Conservation (phyloP, 2,329 filamentous ascomycete species). For the Raffaelea ambrosiae region DNA sequence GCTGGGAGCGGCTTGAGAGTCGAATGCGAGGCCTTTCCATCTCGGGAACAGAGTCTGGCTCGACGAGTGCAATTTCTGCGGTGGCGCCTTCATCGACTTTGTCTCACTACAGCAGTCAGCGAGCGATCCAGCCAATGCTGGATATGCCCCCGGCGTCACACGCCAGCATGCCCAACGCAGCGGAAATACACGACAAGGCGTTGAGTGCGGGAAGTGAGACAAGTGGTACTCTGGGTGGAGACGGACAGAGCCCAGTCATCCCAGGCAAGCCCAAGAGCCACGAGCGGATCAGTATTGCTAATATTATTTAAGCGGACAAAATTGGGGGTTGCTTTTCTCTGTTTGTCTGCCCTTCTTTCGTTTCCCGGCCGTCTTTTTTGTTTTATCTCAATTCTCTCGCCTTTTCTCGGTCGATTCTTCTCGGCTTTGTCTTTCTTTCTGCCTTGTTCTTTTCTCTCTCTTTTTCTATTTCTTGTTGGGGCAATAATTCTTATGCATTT, state of each 20-base stretch:
- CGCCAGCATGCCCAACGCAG: slow-evolving; percentile 19
- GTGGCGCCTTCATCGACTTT: slow-evolving; percentile 3
- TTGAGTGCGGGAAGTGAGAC: neutral
- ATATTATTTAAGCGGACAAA: slow-evolving; percentile 26
- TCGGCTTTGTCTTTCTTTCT: too few species aligned
- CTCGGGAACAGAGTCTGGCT: slow-evolving; percentile 8
- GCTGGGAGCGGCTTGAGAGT: slow-evolving; percentile 68
- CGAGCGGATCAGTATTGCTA: slow-evolving; percentile 36
- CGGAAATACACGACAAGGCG: slow-evolving; percentile 13
- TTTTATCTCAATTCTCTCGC: neutral
- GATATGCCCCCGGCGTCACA: neutral
- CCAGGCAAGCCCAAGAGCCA: slow-evolving; percentile 26
- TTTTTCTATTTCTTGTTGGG: neutral
- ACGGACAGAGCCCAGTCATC: neutral
- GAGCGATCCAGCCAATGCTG: slow-evolving; percentile 8
- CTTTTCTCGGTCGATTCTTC: too few species aligned
- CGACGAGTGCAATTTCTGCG: slow-evolving; percentile 14
- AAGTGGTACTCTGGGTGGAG: neutral
- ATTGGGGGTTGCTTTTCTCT: neutral
- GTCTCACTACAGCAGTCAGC: slow-evolving; percentile 8
- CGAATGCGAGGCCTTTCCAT: slow-evolving; percentile 43
- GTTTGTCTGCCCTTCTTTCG: neutral
- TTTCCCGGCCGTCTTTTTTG: neutral
- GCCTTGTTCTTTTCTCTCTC: neutral
- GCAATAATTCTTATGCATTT: neutral